phyloP scores from a whole-genome alignment of 2,329 filamentous ascomycete genomes.

The Epichloe aotearoae region DNA sequence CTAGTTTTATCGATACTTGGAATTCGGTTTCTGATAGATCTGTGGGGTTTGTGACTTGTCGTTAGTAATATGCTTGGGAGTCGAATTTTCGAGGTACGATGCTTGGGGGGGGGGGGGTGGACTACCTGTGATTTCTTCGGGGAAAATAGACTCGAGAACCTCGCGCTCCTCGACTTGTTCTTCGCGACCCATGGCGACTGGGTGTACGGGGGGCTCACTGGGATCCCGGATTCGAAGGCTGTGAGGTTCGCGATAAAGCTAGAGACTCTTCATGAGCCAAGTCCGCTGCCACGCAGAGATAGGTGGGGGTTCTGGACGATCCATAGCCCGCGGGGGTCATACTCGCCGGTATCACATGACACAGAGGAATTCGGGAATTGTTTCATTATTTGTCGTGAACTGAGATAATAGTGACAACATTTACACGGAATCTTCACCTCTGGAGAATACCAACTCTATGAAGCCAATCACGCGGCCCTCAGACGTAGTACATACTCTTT shows the following conservation, averaged over 20 bases:
- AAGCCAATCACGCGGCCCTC: no score
- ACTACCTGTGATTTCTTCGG: slow-evolving; percentile 85
- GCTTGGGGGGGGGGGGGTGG: no score
- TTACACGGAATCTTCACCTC: no score
- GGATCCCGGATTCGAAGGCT: neutral
- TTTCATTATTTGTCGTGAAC: no score
- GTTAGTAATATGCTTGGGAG: no score
- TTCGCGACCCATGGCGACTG: slow-evolving; percentile 50
- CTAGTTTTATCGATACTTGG: slow-evolving; percentile 73
- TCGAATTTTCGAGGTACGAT: no score
- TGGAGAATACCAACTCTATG: no score
- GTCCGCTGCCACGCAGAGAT: no score
- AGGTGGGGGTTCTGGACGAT: slow-evolving; percentile 12
- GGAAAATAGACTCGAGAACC: slow-evolving; percentile 95
- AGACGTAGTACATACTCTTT: no score
- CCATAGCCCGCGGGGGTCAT: slow-evolving; percentile 13
- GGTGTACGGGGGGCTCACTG: neutral
- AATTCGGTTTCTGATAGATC: slow-evolving; percentile 86
- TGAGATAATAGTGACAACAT: no score
- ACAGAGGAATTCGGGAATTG: no score
- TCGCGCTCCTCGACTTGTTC: slow-evolving; percentile 94
- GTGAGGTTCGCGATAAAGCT: neutral
- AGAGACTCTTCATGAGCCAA: neutral
- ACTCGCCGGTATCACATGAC: no score
- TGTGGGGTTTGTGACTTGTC: slow-evolving; percentile 21